Base-by-base conservation (phyloP, 1,139 yeast species). In the Pichia sp. region DNA sequence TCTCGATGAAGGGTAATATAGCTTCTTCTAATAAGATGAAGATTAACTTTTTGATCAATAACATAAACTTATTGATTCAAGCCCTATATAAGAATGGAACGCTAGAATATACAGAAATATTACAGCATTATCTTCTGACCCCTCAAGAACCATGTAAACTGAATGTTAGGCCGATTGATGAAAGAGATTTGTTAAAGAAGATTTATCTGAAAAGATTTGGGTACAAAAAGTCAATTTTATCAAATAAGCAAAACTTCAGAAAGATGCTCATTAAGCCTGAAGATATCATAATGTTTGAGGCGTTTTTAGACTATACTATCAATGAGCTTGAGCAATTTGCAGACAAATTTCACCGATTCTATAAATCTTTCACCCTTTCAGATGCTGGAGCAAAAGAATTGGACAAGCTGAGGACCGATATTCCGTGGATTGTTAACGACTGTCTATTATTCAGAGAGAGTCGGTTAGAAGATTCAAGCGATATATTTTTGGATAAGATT, bases 281-380 rank as follows among this genome's bases (percentile, higher is more conserved):
- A 44, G 73, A 71, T 44, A 59, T 72, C 33, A 64, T 67, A 23
- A 84, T 79, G 40, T 77, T 80, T 40, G 77, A 73, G 42, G 68
- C 69, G 33, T 84, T 85, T 54, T 56, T 82, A 29, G 69, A 69
- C 38, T 81, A 71, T 53, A 75, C 84, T 1, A 51, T 65, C 28
- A 63, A 65, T 10, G 86, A 81, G 53, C 58, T 81, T 33, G 58
- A 55, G 2, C 57, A 55, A 2, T 68, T 72, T 45, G 60, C 62
- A 16, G 51, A 46, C 1, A 45, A 57, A 1, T 57, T 75, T 16
- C 60, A 63, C 26, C 66, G 64, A 42, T 53, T 79, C 40, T 68
- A 70, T 49, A 76, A 75, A 52, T 58, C 74, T 32, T 53, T 66
- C 1, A 60, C 69, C 3, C 71, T 79, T 40, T 58, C 64, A n/a